These are phyloP conservation scores for Fomitopsis betulina DNA, from an alignment of 1,284 basidiomycete species.

Conservation along the genomic window DNA sequence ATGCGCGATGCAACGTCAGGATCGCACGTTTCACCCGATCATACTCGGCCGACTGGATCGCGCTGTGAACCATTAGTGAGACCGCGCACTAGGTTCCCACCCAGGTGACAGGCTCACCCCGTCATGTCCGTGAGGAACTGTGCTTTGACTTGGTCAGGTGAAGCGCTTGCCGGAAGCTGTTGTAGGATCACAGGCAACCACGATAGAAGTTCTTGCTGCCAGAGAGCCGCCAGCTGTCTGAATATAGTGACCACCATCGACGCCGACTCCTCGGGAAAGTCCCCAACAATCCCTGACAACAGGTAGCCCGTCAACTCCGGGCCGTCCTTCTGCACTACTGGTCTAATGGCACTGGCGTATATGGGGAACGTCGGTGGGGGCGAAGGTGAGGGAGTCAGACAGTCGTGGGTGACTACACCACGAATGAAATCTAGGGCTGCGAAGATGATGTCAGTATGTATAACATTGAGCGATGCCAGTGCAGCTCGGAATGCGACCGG, in stretches of 20 bases:
- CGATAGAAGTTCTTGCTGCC: constrained; percentile 61
- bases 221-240: constrained; percentile 61
- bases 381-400: constrained; percentile 41
- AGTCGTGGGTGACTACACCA: constrained; percentile 70
- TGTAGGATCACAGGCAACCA: constrained; percentile 77
- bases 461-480: constrained; percentile 74
- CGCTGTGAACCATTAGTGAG: constrained; percentile 36
- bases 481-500: constrained; percentile 71
- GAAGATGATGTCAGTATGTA: constrained; percentile 79
- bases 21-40: constrained; percentile 81
- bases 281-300: constrained; percentile 75
- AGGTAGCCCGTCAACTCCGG: constrained; percentile 68
- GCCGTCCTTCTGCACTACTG: constrained; percentile 72
- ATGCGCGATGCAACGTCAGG: constrained; percentile 56
- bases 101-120: constrained; percentile 45
- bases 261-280: constrained; percentile 86
- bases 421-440: constrained; percentile 81
- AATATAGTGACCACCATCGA: constrained; percentile 77
- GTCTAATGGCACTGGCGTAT: constrained; percentile 65
- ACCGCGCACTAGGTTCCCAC: background rate
- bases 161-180: constrained; percentile 59
- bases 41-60: constrained; percentile 56
- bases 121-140: constrained; percentile 74
- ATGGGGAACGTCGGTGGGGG: constrained; percentile 59
- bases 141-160: constrained; percentile 67